Base-by-base conservation (phyloP, 768 basidiomycete genomes). In the Melanogaster broomeanus region DNA sequence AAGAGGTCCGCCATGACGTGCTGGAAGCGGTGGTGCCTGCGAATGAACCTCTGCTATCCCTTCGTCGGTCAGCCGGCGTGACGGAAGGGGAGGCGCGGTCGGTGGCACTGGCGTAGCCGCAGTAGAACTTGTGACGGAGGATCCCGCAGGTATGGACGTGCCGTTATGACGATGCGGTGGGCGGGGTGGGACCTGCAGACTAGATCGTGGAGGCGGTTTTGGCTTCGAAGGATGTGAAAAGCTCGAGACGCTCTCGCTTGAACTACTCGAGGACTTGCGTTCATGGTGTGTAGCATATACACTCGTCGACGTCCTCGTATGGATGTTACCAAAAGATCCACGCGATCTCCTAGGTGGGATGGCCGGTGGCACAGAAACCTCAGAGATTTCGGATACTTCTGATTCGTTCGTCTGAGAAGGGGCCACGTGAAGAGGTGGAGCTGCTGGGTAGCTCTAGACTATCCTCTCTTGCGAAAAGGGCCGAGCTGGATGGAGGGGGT, bases 11-110 rank as follows among this genome's bases (percentile, higher is more conserved):
- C n/a, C n/a, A n/a, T n/a, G 69, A 40, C 82, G 76, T 8, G 71
- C 57, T 15, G 81, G 81, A 22, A 69, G 50, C 8, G 62, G 69
- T 18, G 68, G 67, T 2, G 59, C 65, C 9, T 46, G 30, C 16
- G 56, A 19, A 1, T 30, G 39, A 11, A 27, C 7, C 2, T 60
- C 61, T 6, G 28, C 18, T 3, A 15, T 13, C 30, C n/a, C 15
- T 18, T 62, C 63, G 8, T 55, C 58, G 13, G 49, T 27, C 3
- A 35, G 6, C 8, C 56, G 66, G 16, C 67, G 67, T 24, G 79
- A 68, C 9, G 79, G 79, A 9, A 82, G 76, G 19, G 76, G 75
- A 24, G 69, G 71, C 16, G 68, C 61, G 13, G 52, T 63, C 2
- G 57, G 48, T 16, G 57, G 53, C 35, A 65, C 55, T 16, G 60